phyloP scores from a whole-genome alignment of 768 basidiomycete species.

The Leccinum longicurvipes region DNA sequence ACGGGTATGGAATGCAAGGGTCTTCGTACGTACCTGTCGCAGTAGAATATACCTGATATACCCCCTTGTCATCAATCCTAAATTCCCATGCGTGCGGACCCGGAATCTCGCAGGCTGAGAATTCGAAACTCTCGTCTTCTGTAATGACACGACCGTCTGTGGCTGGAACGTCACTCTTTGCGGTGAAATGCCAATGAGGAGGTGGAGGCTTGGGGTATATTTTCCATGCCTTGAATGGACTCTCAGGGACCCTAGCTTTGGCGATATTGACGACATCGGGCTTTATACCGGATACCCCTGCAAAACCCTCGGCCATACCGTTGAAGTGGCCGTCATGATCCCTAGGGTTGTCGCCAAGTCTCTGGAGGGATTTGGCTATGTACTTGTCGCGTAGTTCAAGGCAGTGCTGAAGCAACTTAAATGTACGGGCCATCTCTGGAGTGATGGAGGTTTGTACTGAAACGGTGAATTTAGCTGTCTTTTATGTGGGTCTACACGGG shows the following conservation, averaged over 20 bases:
- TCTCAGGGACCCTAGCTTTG: constrained; percentile 21
- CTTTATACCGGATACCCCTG: constrained; percentile 64
- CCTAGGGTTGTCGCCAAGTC: constrained; percentile 91
- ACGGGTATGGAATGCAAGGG: not conserved
- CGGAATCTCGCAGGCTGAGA: constrained; percentile 74
- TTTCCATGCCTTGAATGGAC: constrained; percentile 64
- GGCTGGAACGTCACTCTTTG: constrained; percentile 45
- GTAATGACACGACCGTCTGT: constrained; percentile 31
- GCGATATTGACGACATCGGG: constrained; percentile 49
- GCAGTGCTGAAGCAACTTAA: constrained; percentile 76
- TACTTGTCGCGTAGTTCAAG: constrained; percentile 95
- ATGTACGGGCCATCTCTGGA: constrained; percentile 52
- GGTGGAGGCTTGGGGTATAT: constrained; percentile 93
- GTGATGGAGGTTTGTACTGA: constrained; percentile 25
- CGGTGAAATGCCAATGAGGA: constrained; percentile 92
- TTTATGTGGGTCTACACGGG: not conserved
- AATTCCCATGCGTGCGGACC: constrained; percentile 60
- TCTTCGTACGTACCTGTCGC: constrained; percentile 5
- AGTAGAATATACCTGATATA: constrained; percentile 77
- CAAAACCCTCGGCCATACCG: constrained; percentile 59
- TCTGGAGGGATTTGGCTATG: constrained; percentile 80
- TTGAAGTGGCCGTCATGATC: constrained; percentile 82
- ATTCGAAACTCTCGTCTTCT: constrained; percentile 55
- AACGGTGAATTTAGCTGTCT: constrained; percentile 5
- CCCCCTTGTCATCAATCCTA: constrained; percentile 81